Percentiles rank a stretch among this genome's conserved stretches.
phyloP scores from a whole-genome alignment of 306 rosid species.

The Adenanthera pavonina region DNA sequence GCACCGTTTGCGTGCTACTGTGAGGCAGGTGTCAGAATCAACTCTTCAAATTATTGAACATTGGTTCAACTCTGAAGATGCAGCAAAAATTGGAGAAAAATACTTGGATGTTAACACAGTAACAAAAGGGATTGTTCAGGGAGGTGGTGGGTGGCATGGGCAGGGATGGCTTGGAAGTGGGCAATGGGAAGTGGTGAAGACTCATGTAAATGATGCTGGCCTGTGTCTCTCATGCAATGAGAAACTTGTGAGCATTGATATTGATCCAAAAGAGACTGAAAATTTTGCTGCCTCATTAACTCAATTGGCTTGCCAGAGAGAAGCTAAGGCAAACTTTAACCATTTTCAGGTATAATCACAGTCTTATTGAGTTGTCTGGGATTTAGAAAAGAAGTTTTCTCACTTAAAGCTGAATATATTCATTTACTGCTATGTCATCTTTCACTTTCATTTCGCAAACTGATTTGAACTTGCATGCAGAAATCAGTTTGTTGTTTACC shows the following conservation, averaged over 20 bases:
- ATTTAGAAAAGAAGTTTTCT: slow-evolving; percentile 10
- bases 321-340: slow-evolving; percentile 57
- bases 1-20: slow-evolving; percentile 67
- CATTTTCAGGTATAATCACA: slow-evolving; percentile 66
- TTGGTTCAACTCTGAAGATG: slow-evolving; percentile 76
- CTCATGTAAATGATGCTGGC: slow-evolving; percentile 66
- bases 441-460: not conserved
- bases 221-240: slow-evolving; percentile 63
- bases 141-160: slow-evolving; percentile 99
- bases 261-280: slow-evolving; percentile 83
- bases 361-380: slow-evolving; percentile 36
- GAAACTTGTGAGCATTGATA: slow-evolving; percentile 87
- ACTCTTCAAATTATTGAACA: slow-evolving; percentile 65
- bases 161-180: slow-evolving; percentile 96
- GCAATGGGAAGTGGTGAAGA: slow-evolving; percentile 71
- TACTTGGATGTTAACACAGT: slow-evolving; percentile 66
- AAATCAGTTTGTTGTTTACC: not conserved
- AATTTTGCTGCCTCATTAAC: slow-evolving; percentile 72
- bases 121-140: slow-evolving; percentile 58
- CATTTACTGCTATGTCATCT: not conserved
- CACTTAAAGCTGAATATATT: slow-evolving; percentile 28
- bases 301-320: slow-evolving; percentile 69
- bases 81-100: slow-evolving; percentile 54
- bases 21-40: slow-evolving; percentile 81
- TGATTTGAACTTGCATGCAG: not conserved